Evolutionary conservation across 495 filamentous ascomycete genomes (phyloP), one percentile per base, ranked within the genome.

Genomic region (Penicillium argentinense): DNA sequence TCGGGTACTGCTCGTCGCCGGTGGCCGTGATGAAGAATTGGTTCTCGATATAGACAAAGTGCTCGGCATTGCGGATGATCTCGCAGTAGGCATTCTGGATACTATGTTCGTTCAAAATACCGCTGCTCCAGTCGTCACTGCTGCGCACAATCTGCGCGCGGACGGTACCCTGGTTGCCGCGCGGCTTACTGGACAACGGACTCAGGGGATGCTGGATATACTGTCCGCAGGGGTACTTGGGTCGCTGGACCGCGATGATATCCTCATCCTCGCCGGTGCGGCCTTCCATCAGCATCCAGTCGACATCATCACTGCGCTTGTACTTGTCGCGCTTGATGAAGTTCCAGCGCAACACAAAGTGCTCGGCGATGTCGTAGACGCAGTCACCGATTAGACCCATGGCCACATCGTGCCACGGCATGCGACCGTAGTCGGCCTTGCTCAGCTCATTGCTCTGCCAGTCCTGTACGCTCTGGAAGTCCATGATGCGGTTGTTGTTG

Each of bases 21-120:
- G 92, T 97, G 7, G 92, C 90, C 9, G 91, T 95, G 58, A 95
- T 93, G 77, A 97, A 97, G 74, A 97, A 96, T 53, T 97, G 92
- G 55, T 97, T 97, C 65, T 97, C 91, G 50, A 97, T 96, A 68
- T 97, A 97, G 36, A 97, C 86, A 60, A 84, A 96, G 61, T 97
- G 89, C 67, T 92, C 67, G 0, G 92, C 92, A 40, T 85, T 86
- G 19, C 82, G 69, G 51, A 97, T 98, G 18, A 90, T 67, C 42
- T 95, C 87, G 45, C 74, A 82, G 62, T 97, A 97, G 7, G 93
- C 92, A 56, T 89, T 96, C 49, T 95, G 89, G 34, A 98, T 96
- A 53, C 85, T 91, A 51, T 91, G 87, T 45, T 98, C 93, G 2
- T 79, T 82, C 9, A 96, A 59, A 51, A 97, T 92, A 1, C 92